Percentiles rank a stretch among this genome's conserved stretches.
These are phyloP conservation scores for Tuber magnatum DNA, from an alignment of 495 filamentous ascomycete species.

Conservation along the genomic window DNA sequence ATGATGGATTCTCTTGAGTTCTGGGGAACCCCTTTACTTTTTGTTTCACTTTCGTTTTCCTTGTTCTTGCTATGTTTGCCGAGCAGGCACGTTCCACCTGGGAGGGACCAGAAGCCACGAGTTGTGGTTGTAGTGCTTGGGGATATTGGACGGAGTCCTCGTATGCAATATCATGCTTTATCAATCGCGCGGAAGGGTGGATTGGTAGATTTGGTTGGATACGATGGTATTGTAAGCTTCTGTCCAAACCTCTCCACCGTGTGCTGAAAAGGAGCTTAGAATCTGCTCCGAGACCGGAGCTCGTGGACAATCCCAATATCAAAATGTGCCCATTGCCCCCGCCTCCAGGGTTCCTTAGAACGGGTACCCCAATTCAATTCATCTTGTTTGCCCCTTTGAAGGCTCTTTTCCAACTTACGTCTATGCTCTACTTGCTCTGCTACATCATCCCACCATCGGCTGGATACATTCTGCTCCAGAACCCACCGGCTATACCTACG, in stretches of 20 bases:
- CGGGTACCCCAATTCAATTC: conserved; percentile 68
- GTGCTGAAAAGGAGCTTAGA: conserved; percentile 29
- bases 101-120: conserved; percentile 21
- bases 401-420: conserved; percentile 69
- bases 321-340: conserved; percentile 58
- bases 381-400: conserved; percentile 75
- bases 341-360: conserved; percentile 57
- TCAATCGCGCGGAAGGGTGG: conserved; percentile 82
- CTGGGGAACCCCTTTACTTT: conserved; percentile 33
- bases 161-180: conserved; percentile 97
- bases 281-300: conserved; percentile 60
- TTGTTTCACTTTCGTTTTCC: conserved; percentile 36
- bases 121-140: conserved; percentile 78
- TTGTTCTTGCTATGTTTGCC: conserved; percentile 35
- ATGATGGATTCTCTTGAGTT: conserved; percentile 15
- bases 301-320: conserved; percentile 58
- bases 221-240: conserved; percentile 55
- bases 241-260: background rate
- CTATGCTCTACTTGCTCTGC: conserved; percentile 60
- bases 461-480: conserved; percentile 49
- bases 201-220: conserved; percentile 78
- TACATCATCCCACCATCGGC: conserved; percentile 61
- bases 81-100: conserved; percentile 21
- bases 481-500: conserved; percentile 91
- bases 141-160: conserved; percentile 89